phyloP scores from a whole-genome alignment of 495 filamentous ascomycete genomes.

The Talaromyces stipitatus region DNA sequence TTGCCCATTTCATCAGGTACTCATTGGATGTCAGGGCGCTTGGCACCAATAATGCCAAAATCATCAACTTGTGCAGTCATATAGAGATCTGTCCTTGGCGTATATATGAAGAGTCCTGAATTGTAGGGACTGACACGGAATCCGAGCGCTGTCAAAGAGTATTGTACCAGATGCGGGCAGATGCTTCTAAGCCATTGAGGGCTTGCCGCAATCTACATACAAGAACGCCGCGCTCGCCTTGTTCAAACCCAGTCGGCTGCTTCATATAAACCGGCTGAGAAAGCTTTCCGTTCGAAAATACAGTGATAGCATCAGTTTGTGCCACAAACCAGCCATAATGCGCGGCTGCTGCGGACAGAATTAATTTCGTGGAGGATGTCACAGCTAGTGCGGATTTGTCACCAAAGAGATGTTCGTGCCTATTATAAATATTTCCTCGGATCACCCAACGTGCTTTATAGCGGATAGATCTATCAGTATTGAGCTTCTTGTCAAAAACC shows the following conservation, averaged over 20 bases:
- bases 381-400: background rate
- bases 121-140: no score
- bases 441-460: conserved; percentile 2
- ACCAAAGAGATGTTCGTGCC: background rate
- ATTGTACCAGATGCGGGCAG: background rate
- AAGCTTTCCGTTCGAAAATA: background rate
- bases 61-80: no score
- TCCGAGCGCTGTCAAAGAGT: no score
- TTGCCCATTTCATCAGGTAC: no score
- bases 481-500: background rate
- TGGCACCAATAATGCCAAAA: no score
- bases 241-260: background rate
- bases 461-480: background rate
- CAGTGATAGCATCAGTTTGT: background rate
- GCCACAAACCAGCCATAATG: background rate
- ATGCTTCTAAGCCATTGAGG: background rate
- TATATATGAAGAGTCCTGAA: no score
- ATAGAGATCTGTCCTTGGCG: no score
- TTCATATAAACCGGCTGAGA: background rate
- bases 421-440: background rate
- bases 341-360: background rate
- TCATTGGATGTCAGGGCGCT: no score
- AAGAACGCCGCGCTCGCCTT: background rate
- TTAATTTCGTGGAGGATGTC: background rate
- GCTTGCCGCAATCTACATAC: background rate